Percentiles rank a stretch among this genome's conserved stretches.
phyloP scores from a whole-genome alignment of 805 yeast genomes.

The Lachancea quebecensis region DNA sequence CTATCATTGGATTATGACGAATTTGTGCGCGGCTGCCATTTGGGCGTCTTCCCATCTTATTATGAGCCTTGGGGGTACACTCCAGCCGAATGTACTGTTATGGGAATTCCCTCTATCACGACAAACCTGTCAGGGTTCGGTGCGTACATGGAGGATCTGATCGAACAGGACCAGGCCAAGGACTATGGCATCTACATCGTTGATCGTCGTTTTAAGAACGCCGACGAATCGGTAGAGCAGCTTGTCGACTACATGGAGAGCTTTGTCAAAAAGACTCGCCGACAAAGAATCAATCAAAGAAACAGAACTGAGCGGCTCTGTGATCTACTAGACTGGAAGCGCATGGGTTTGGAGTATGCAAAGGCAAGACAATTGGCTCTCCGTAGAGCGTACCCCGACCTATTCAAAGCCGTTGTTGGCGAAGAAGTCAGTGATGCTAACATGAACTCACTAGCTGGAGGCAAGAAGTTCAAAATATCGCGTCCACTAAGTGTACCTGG shows the following conservation, averaged over 20 bases:
- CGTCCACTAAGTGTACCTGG: constrained; percentile 97
- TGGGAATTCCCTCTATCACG: constrained; percentile 98
- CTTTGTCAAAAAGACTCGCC: constrained; percentile 79
- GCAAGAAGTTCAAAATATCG: constrained; percentile 60
- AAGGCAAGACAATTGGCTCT: constrained; percentile 90
- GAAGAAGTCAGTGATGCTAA: constrained; percentile 25
- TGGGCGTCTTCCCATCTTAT: constrained; percentile 97
- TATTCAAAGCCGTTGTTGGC: constrained; percentile 41
- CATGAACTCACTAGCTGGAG: constrained; percentile 30
- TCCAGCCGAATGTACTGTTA: constrained; percentile 98
- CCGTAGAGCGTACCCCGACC: constrained; percentile 88
- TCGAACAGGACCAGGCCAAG: constrained; percentile 69
- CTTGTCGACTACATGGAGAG: constrained; percentile 84
- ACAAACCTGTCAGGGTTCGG: constrained; percentile 96
- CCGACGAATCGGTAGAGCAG: constrained; percentile 90
- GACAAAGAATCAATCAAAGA: constrained; percentile 96
- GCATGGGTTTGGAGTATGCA: constrained; percentile 95
- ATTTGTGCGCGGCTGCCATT: constrained; percentile 94
- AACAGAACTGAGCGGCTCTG: constrained; percentile 92
- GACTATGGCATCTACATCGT: constrained; percentile 97
- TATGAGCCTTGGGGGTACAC: constrained; percentile 99
- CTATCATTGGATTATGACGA: constrained; percentile 92
- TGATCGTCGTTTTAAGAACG: constrained; percentile 85
- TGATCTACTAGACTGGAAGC: constrained; percentile 92
- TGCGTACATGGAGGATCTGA: constrained; percentile 96